Evolutionary conservation across 2,329 filamentous ascomycete genomes (phyloP).

Genomic region (Plenodomus biglobosus): DNA sequence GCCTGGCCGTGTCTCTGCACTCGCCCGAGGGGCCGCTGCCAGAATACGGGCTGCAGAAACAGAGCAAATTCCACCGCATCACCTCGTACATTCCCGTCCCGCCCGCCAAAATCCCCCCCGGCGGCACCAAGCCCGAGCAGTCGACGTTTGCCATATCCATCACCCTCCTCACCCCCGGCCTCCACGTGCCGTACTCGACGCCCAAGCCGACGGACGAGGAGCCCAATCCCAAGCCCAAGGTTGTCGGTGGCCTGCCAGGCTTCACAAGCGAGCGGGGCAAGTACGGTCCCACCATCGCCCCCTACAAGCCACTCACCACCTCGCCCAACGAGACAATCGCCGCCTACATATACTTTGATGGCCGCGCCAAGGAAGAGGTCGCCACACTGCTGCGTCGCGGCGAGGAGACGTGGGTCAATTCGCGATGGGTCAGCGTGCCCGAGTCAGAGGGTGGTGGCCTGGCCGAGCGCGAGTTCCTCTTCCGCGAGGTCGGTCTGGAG

Average conservation of each 20-base stretch:
- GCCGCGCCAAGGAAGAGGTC: constrained; percentile 91
- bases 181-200: constrained; percentile 89
- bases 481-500: constrained; percentile 94
- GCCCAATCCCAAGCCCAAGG: constrained; percentile 77
- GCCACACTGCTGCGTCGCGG: constrained; percentile 88
- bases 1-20: constrained; percentile 97
- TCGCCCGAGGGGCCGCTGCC: constrained; percentile 75
- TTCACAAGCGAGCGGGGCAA: constrained; percentile 54
- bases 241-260: constrained; percentile 71
- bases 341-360: constrained; percentile 98
- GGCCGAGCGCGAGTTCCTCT: constrained; percentile 94
- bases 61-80: constrained; percentile 87
- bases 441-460: constrained; percentile 89
- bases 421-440: constrained; percentile 93
- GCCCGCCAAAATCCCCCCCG: constrained; percentile 71
- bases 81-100: constrained; percentile 97
- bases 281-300: constrained; percentile 63
- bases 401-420: constrained; percentile 99
- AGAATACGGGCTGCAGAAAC: constrained; percentile 93
- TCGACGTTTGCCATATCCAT: constrained; percentile 98
- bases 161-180: constrained; percentile 83
- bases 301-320: constrained; percentile 89
- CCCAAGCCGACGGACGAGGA: constrained; percentile 76
- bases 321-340: constrained; percentile 96
- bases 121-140: constrained; percentile 77